A percentile compares a stretch with the other conserved stretches of the same genome.
These are phyloP conservation scores for Fragaria nilgerrensis DNA, from an alignment of 306 rosid genomes.

Conservation along the genomic window DNA sequence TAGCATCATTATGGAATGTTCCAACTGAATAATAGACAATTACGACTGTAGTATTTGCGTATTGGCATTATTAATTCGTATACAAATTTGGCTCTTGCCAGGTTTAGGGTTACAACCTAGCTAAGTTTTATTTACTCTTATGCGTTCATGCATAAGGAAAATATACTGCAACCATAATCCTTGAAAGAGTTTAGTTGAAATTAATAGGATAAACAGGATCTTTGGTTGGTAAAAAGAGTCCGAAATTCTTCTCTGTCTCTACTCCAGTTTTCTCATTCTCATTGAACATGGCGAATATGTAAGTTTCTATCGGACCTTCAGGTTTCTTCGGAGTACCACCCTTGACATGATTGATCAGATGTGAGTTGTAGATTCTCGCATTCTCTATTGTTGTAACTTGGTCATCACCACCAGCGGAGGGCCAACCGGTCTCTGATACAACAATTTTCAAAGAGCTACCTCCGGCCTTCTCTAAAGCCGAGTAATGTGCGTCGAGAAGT, in stretches of 20 bases:
- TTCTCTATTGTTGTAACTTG: not conserved
- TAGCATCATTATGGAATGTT: too few species aligned
- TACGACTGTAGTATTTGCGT: too few species aligned
- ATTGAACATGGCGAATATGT: constrained; percentile 17
- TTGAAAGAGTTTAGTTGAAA: not conserved
- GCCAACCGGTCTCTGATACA: constrained; percentile 15
- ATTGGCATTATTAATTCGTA: too few species aligned
- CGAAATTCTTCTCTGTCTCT: constrained; percentile 9
- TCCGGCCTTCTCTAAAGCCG: constrained; percentile 7
- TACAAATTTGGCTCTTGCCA: too few species aligned
- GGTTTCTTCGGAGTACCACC: constrained; percentile 6
- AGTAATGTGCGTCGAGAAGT: constrained; percentile 33
- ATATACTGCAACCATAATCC: not conserved
- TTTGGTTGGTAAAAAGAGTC: constrained; percentile 23
- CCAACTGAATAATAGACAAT: too few species aligned
- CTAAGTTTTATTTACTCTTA: too few species aligned
- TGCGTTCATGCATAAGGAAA: too few species aligned
- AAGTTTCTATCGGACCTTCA: not conserved
- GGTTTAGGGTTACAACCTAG: too few species aligned
- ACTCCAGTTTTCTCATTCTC: constrained; percentile 3
- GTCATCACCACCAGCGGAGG: not conserved
- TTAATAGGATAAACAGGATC: not conserved
- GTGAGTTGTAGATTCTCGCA: constrained; percentile 6
- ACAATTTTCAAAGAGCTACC: not conserved
- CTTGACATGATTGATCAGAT: constrained; percentile 19